Base-by-base conservation (phyloP, 192 early-diverging fungal genomes). In the Podila horticola region DNA sequence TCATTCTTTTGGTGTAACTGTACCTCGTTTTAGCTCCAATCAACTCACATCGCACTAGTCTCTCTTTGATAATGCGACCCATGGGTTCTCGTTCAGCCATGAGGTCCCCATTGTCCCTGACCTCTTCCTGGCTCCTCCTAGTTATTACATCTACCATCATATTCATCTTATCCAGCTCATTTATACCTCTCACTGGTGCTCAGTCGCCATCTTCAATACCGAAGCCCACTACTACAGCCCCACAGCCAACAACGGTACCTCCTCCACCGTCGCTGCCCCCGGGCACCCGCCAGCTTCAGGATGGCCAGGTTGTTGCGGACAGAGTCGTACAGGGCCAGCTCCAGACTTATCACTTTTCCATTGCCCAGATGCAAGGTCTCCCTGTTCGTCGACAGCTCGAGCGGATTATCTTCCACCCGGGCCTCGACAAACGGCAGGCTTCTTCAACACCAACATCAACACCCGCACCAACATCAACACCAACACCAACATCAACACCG, bases 311-410 rank as follows among this genome's bases (percentile, higher is more conserved):
- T 2, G 77, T 81, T 22, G 77, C 65, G 19, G 77, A 81, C 58
- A 81, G 41, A 12, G 71, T 81, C 41, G 66, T 61, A 15, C 66
- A 69, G 12, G 67, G 65, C 19, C 77, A 81, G 28, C 62, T 81
- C 20, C 77, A 81, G 62, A 81, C 77, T 2, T 81, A 81, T 22
- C 77, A 81, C 50, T 81, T 73, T 69, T 58, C 77, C 48, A 63
- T 81, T 28, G 55, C 34, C 20, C 77, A 69, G 30, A 48, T 62
- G 36, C 65, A 67, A n/a, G 29, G 20, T 15, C 52, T 81, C 17
- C 71, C 77, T 30, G 77, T 73, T 2, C 51, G 67, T 17, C 49
- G 77, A 55, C 77, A 81, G 33, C 67, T 81, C 12, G 71, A 81
- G 48, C 77, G 59, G 2, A 64, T 81, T 57, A 72, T 81, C 4